These are phyloP conservation scores for Hyphopichia khmerensis DNA, from an alignment of 1,139 yeast species.

Conservation along the genomic window DNA sequence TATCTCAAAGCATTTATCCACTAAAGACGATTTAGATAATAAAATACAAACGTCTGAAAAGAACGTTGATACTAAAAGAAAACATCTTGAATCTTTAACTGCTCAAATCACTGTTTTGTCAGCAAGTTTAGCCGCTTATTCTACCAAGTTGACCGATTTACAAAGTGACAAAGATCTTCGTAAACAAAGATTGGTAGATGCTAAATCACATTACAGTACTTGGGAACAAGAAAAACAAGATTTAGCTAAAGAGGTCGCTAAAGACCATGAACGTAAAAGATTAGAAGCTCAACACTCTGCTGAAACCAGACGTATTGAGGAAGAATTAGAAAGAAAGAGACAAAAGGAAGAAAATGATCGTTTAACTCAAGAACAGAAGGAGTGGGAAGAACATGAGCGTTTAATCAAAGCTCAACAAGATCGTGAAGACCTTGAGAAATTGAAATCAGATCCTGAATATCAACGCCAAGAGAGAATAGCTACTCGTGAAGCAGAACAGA, in stretches of 20 bases:
- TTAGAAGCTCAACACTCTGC: conserved; percentile 49
- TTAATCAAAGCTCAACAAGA: conserved; percentile 9
- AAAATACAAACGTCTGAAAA: conserved; percentile 34
- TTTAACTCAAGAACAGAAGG: conserved; percentile 28
- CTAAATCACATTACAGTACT: conserved; percentile 34
- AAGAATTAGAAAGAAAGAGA: conserved; percentile 44
- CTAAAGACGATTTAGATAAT: conserved; percentile 42
- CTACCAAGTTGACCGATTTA: conserved; percentile 41
- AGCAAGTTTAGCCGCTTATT: conserved; percentile 44
- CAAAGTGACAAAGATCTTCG: conserved; percentile 40
- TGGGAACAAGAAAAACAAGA: conserved; percentile 49
- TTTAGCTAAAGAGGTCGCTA: conserved; percentile 37
- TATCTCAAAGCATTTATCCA: conserved; percentile 33
- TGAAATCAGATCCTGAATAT: conserved; percentile 24
- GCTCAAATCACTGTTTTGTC: conserved; percentile 48
- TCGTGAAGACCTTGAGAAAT: conserved; percentile 18
- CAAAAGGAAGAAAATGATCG: conserved; percentile 34
- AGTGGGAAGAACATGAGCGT: conserved; percentile 22
- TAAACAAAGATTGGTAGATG: conserved; percentile 37
- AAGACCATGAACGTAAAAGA: conserved; percentile 47
- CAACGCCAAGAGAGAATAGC: conserved; percentile 26
- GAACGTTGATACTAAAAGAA: conserved; percentile 35
- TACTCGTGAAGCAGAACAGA: conserved; percentile 28
- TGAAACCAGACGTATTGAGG: conserved; percentile 45
- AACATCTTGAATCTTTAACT: conserved; percentile 34